Conservation (phyloP, 2,329 filamentous ascomycete species). For the Bretziella fagacearum region DNA sequence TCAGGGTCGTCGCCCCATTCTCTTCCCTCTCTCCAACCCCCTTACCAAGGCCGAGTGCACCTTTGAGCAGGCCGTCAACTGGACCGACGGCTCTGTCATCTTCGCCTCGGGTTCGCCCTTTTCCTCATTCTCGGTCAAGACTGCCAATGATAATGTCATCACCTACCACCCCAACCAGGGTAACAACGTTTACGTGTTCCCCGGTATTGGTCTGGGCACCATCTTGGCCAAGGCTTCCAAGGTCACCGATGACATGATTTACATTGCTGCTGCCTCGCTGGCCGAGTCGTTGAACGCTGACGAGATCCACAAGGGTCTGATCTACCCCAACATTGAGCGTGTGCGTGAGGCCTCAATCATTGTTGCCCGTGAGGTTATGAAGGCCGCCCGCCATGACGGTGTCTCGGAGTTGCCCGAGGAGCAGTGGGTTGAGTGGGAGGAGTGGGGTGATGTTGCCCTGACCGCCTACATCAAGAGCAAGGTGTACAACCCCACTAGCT, state of each 20-base stretch:
- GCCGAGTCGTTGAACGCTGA: constrained; percentile 61
- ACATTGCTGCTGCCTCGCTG: constrained; percentile 73
- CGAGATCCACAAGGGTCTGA: constrained; percentile 65
- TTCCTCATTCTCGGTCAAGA: constrained; percentile 50
- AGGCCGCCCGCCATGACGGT: constrained; percentile 67
- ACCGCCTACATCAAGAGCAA: constrained; percentile 41
- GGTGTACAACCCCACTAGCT: constrained; percentile 41
- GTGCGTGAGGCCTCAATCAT: constrained; percentile 78
- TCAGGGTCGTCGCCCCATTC: constrained; percentile 63
- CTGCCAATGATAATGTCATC: constrained; percentile 37
- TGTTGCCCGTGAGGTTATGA: constrained; percentile 85
- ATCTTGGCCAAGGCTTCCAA: constrained; percentile 77
- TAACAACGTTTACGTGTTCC: constrained; percentile 88
- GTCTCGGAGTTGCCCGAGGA: constrained; percentile 53
- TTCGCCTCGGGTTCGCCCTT: constrained; percentile 96
- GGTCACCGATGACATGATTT: constrained; percentile 92
- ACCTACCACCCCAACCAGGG: constrained; percentile 70
- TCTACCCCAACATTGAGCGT: constrained; percentile 81
- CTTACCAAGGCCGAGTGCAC: constrained; percentile 90
- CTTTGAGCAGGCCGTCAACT: constrained; percentile 77
- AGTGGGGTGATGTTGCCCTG: constrained; percentile 49
- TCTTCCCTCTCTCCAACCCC: constrained; percentile 94
- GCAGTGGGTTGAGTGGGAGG: constrained; percentile 56
- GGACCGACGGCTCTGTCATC: constrained; percentile 80
- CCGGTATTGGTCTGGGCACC: constrained; percentile 81